Evolutionary conservation across 2,329 filamentous ascomycete genomes (phyloP).

Genomic region (Fusarium praegraminearum): DNA sequence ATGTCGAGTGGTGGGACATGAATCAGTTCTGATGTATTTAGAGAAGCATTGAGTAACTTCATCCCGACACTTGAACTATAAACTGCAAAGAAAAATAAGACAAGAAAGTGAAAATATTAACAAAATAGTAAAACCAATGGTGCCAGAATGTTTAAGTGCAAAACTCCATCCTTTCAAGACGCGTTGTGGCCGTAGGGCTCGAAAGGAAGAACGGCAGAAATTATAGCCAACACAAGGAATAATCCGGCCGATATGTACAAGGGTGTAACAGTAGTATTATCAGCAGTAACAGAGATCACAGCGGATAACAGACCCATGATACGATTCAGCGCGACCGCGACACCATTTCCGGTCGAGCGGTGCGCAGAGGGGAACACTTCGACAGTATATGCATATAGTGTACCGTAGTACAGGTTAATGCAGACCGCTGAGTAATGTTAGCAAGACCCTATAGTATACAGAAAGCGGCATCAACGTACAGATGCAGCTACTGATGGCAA

Average conservation of each 20-base stretch:
- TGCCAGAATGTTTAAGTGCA: no score
- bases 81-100: no score
- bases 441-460: accelerated
- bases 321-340: constrained; percentile 77
- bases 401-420: constrained; percentile 79
- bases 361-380: constrained; percentile 76
- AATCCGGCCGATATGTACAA: constrained; percentile 77
- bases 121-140: no score
- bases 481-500: constrained; percentile 24
- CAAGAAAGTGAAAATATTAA: no score
- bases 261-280: constrained; percentile 71
- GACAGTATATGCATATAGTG: constrained; percentile 73
- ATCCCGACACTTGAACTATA: no score
- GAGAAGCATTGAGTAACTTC: not conserved
- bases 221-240: constrained; percentile 69
- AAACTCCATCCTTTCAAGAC: not conserved
- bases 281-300: constrained; percentile 71
- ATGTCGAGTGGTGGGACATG: constrained; percentile 33
- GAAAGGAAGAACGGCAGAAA: constrained; percentile 21
- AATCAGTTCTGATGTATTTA: constrained; percentile 10
- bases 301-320: constrained; percentile 81
- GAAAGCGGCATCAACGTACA: accelerated
- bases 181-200: constrained; percentile 24
- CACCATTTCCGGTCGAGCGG: constrained; percentile 79
- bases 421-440: constrained; percentile 61